Conservation (phyloP, 192 early-diverging fungal genomes). For the Coemansia sp. region DNA sequence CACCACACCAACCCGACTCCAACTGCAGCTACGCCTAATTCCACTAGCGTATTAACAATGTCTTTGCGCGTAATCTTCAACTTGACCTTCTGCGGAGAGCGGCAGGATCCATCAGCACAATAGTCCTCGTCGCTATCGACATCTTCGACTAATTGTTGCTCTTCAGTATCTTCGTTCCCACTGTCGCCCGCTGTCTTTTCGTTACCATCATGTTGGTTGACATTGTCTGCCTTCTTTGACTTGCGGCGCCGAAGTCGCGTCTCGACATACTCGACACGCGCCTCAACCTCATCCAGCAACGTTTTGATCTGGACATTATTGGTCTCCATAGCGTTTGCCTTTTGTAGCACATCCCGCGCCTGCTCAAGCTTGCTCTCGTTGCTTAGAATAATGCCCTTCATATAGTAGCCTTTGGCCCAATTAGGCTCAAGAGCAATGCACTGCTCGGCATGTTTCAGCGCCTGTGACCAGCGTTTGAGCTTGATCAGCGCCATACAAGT, state of each 20-base stretch:
- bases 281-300: slow-evolving; percentile 44
- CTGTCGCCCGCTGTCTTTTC: slow-evolving; percentile 19
- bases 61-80: slow-evolving; percentile 45
- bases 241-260: slow-evolving; percentile 45
- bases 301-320: slow-evolving; percentile 35
- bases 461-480: slow-evolving; percentile 46
- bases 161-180: slow-evolving; percentile 19
- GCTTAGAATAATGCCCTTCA: slow-evolving; percentile 51
- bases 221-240: background rate
- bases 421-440: slow-evolving; percentile 51
- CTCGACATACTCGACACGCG: slow-evolving; percentile 51
- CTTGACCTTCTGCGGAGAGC: slow-evolving; percentile 43
- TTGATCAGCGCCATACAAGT: slow-evolving; percentile 53
- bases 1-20: slow-evolving; percentile 49
- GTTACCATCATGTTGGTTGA: slow-evolving; percentile 3
- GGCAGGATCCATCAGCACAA: slow-evolving; percentile 42
- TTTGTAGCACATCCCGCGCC: slow-evolving; percentile 27
- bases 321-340: slow-evolving; percentile 40
- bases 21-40: slow-evolving; percentile 37
- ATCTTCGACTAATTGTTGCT: slow-evolving; percentile 28
- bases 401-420: slow-evolving; percentile 56
- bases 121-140: slow-evolving; percentile 54
- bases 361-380: slow-evolving; percentile 53
- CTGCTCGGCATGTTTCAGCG: slow-evolving; percentile 55
- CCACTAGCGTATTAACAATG: slow-evolving; percentile 23